Conservation (phyloP, 140 eudicot genomes). For the Stevia rebaudiana region DNA sequence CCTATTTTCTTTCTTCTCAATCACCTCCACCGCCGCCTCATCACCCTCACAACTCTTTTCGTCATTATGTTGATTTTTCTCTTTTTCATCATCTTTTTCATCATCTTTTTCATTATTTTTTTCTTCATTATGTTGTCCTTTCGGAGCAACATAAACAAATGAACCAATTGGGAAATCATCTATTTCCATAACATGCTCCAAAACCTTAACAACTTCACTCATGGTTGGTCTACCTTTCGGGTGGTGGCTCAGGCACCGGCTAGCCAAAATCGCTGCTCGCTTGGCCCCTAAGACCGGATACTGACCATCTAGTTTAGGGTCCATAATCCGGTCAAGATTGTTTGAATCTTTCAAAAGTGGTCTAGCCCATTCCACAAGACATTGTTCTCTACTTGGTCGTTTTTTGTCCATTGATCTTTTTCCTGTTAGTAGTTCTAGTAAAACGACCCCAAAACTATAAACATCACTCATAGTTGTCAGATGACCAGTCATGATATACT, state of each 20-base stretch:
- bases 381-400: slow-evolving; percentile 59
- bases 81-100: slow-evolving; percentile 6
- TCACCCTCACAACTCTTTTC: slow-evolving; percentile 11
- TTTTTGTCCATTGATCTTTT: slow-evolving; percentile 65
- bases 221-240: slow-evolving; percentile 68
- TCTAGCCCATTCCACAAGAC: slow-evolving; percentile 72
- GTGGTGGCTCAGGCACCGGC: slow-evolving; percentile 64
- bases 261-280: slow-evolving; percentile 62
- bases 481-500: slow-evolving; percentile 95
- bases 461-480: slow-evolving; percentile 85
- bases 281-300: slow-evolving; percentile 70
- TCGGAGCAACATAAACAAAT: slow-evolving; percentile 55
- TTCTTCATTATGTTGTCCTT: slow-evolving; percentile 15
- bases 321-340: slow-evolving; percentile 65
- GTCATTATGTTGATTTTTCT: slow-evolving; percentile 6
- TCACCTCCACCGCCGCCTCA: slow-evolving; percentile 20
- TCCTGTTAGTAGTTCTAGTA: slow-evolving; percentile 74
- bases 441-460: slow-evolving; percentile 81
- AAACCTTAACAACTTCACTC: slow-evolving; percentile 55
- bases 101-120: slow-evolving; percentile 5
- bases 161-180: slow-evolving; percentile 43
- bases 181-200: slow-evolving; percentile 55
- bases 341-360: slow-evolving; percentile 62
- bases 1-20: slow-evolving; percentile 25
- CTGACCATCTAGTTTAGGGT: slow-evolving; percentile 70